These are phyloP conservation scores for Nannizzia gypsea DNA, from an alignment of 2,329 filamentous ascomycete genomes.

Conservation along the genomic window DNA sequence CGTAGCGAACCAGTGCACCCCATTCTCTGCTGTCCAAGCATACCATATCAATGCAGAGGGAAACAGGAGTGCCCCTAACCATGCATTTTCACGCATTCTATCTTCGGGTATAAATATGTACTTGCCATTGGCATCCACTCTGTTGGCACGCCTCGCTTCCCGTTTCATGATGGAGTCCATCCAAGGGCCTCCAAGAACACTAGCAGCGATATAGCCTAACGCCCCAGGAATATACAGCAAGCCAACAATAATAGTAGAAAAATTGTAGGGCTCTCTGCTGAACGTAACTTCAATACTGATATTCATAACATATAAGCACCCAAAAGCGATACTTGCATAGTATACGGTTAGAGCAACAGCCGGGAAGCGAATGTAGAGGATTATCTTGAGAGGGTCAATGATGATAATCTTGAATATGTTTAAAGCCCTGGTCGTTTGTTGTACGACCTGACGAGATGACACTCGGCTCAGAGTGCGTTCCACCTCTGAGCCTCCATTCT, in stretches of 20 bases:
- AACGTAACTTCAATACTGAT: slow-evolving; percentile 65
- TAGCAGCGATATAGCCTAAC: slow-evolving; percentile 58
- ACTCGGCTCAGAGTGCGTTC: slow-evolving; percentile 37
- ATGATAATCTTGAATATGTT: slow-evolving; percentile 49
- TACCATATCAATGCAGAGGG: slow-evolving; percentile 62
- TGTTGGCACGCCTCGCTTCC: slow-evolving; percentile 56
- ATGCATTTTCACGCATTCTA: slow-evolving; percentile 71
- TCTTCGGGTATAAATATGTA: slow-evolving; percentile 65
- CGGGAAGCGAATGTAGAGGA: slow-evolving; percentile 61
- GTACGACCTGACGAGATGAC: slow-evolving; percentile 51
- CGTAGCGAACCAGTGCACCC: slow-evolving; percentile 51
- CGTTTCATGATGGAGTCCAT: slow-evolving; percentile 70
- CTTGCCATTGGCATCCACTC: slow-evolving; percentile 55
- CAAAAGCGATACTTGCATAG: slow-evolving; percentile 64
- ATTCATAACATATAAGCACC: slow-evolving; percentile 63
- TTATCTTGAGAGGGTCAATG: slow-evolving; percentile 59
- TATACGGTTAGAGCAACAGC: slow-evolving; percentile 62
- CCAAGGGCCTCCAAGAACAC: slow-evolving; percentile 62
- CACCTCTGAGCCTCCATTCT: slow-evolving; percentile 2
- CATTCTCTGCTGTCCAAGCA: slow-evolving; percentile 58
- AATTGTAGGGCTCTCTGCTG: slow-evolving; percentile 54
- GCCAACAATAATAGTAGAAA: slow-evolving; percentile 56
- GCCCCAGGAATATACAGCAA: slow-evolving; percentile 66
- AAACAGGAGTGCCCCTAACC: slow-evolving; percentile 59
- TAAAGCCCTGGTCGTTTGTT: slow-evolving; percentile 44